Conservation (phyloP, 2,329 filamentous ascomycete genomes). For the Sphaceloma murrayae region DNA sequence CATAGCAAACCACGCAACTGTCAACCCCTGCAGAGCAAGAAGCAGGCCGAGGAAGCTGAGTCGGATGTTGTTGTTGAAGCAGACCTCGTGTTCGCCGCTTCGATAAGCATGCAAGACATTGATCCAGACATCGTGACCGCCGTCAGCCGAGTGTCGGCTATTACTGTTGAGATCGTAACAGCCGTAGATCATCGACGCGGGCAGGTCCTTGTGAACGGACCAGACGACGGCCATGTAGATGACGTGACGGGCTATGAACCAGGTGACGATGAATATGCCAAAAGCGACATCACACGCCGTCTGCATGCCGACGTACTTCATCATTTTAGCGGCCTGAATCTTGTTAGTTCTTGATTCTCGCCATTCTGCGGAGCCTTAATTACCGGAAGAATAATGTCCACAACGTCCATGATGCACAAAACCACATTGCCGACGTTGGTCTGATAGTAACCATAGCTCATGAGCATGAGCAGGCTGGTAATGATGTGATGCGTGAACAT, state of each 20-base stretch:
- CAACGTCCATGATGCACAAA: conserved; percentile 84
- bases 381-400: conserved; percentile 81
- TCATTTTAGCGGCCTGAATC: conserved; percentile 72
- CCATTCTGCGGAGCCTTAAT: conserved; percentile 26
- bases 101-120: conserved; percentile 68
- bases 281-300: conserved; percentile 73
- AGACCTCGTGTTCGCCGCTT: conserved; percentile 59
- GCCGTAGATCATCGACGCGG: conserved; percentile 52
- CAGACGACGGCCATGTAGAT: conserved; percentile 72
- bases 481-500: conserved; percentile 95
- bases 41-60: conserved; percentile 70
- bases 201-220: conserved; percentile 63
- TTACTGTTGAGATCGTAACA: conserved; percentile 58
- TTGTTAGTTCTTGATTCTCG: conserved; percentile 4
- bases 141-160: conserved; percentile 44
- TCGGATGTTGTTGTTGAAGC: conserved; percentile 66
- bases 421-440: conserved; percentile 83
- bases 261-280: conserved; percentile 73
- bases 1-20: conserved; percentile 80
- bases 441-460: conserved; percentile 78
- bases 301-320: conserved; percentile 77
- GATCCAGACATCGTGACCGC: conserved; percentile 35
- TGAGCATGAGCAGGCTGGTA: conserved; percentile 69
- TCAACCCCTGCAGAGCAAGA: conserved; percentile 67
- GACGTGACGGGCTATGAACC: conserved; percentile 75